Percentiles rank a stretch among this genome's conserved stretches.
phyloP scores from a whole-genome alignment of 164 flowering plant species.

The Magnolia officinalis region DNA sequence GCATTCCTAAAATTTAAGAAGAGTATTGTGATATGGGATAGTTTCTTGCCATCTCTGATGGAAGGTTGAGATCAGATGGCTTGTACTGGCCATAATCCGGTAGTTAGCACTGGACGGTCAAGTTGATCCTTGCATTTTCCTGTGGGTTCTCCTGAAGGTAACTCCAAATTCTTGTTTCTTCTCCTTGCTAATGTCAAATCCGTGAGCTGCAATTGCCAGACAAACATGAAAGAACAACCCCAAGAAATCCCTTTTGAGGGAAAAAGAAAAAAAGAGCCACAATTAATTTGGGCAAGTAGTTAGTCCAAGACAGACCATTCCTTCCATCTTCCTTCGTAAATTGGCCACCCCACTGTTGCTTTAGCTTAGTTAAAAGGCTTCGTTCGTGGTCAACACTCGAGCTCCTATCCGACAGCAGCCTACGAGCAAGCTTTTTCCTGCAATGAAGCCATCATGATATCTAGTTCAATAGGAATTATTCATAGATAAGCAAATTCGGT shows the following conservation, averaged over 20 bases:
- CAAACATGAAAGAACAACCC: neutral
- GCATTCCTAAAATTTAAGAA: neutral
- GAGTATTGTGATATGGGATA: neutral
- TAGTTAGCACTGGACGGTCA: neutral
- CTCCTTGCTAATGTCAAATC: neutral
- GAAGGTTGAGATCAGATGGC: neutral
- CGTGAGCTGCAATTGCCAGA: neutral
- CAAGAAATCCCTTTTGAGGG: neutral
- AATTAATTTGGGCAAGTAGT: neutral
- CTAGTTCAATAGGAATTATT: neutral
- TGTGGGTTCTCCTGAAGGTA: neutral
- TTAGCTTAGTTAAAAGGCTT: neutral
- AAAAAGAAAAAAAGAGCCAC: neutral
- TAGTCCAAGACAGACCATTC: neutral
- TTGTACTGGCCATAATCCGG: slow-evolving; percentile 1
- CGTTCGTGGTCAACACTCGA: neutral
- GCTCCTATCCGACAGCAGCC: neutral
- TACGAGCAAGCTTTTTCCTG: slow-evolving; percentile 1
- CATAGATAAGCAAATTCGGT: neutral
- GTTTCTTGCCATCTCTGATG: slow-evolving; percentile 1
- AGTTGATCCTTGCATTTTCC: neutral
- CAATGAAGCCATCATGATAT: neutral
- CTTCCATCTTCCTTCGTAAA: slow-evolving; percentile 1
- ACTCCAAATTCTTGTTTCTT: neutral
- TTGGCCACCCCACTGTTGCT: neutral